These are phyloP conservation scores for Atractiella rhizophila DNA, from an alignment of 768 basidiomycete species.

Conservation along the genomic window DNA sequence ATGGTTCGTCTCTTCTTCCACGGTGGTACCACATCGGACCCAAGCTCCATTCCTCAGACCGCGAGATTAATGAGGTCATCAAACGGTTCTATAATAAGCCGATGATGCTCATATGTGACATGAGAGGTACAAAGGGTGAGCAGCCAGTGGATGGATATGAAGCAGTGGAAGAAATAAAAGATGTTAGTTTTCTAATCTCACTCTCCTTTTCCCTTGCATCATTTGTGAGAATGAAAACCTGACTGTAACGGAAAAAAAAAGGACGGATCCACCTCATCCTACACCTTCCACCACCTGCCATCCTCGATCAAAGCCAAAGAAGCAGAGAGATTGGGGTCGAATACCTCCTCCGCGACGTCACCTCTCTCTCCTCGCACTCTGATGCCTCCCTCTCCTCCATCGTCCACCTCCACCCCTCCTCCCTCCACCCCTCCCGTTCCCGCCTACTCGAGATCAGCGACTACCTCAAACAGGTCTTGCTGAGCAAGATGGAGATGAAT, in stretches of 20 bases:
- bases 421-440: constrained; percentile 64
- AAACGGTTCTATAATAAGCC: constrained; percentile 49
- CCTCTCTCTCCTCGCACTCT: constrained; percentile 37
- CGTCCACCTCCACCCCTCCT: constrained; percentile 70
- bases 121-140: constrained; percentile 44
- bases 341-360: constrained; percentile 86
- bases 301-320: constrained; percentile 84
- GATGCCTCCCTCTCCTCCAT: constrained; percentile 82
- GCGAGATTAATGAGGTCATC: constrained; percentile 89
- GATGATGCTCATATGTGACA: constrained; percentile 97
- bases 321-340: constrained; percentile 93
- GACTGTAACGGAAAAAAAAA: constrained; percentile 7
- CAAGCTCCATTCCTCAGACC: constrained; percentile 79
- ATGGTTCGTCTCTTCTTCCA: constrained; percentile 27
- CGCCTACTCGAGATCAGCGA: constrained; percentile 63
- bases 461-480: constrained; percentile 58
- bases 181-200: constrained; percentile 51
- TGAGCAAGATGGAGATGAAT: constrained; percentile 65
- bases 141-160: constrained; percentile 96
- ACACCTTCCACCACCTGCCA: constrained; percentile 46
- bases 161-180: constrained; percentile 96
- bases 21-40: constrained; percentile 97
- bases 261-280: constrained; percentile 29
- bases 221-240: background rate
- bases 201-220: background rate